Conservation (phyloP, 345 rosid genomes). For the Eucalyptus pauciflora region DNA sequence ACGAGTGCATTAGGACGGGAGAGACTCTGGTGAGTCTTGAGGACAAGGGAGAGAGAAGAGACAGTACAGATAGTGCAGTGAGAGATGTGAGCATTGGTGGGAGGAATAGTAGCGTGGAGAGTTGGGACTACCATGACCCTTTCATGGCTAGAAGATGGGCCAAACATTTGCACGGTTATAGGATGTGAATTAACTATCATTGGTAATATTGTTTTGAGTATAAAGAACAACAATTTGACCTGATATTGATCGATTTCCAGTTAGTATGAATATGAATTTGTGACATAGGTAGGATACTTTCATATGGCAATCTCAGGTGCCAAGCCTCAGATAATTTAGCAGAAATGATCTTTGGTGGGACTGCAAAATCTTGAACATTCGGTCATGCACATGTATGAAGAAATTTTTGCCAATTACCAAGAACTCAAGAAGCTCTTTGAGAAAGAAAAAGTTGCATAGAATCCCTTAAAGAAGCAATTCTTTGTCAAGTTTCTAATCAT, state of each 20-base stretch:
- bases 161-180: constrained; percentile 66
- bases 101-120: constrained; percentile 41
- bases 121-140: constrained; percentile 70
- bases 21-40: constrained; percentile 38
- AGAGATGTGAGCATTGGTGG: constrained; percentile 28
- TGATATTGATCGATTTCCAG: neutral
- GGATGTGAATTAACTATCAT: constrained; percentile 16
- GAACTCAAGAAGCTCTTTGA: neutral
- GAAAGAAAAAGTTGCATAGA: neutral
- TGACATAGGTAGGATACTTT: neutral
- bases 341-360: neutral
- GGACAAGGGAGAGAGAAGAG: constrained; percentile 22
- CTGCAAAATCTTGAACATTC: neutral
- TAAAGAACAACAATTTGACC: neutral
- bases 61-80: constrained; percentile 9
- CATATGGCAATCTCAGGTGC: neutral
- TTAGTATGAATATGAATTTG: neutral
- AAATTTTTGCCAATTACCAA: neutral
- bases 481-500: neutral
- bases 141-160: constrained; percentile 88
- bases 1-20: constrained; percentile 44
- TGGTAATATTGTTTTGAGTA: neutral
- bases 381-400: neutral
- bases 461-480: neutral
- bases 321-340: neutral